Percentiles rank a stretch among this genome's conserved stretches.
These are phyloP conservation scores for Chrysophaeum taylorii DNA, from an alignment of 352 stramenopile genomes.

Conservation along the genomic window DNA sequence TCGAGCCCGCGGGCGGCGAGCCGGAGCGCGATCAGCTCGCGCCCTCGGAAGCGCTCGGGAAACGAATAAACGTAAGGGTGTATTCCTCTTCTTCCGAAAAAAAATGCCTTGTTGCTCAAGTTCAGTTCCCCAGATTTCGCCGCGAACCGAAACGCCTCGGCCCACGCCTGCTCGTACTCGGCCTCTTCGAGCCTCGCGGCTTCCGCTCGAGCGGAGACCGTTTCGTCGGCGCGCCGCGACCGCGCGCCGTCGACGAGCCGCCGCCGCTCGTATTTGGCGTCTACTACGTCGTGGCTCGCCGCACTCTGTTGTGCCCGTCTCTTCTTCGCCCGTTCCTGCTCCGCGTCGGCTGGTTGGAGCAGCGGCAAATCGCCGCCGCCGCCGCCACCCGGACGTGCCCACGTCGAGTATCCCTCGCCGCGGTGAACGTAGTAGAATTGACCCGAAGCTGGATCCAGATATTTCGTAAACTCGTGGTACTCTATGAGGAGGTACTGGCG, in stretches of 20 bases:
- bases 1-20: constrained; percentile 15
- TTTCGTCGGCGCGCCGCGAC: background rate
- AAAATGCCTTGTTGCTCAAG: constrained; percentile 15
- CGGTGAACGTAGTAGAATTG: background rate
- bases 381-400: background rate
- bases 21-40: constrained; percentile 7
- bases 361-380: background rate
- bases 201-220: too few species aligned
- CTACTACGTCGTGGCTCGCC: too few species aligned
- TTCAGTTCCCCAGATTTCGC: constrained; percentile 20
- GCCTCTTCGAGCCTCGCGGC: too few species aligned
- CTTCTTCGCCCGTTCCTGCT: background rate
- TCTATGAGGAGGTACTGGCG: background rate
- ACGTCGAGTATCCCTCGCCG: background rate
- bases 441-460: background rate
- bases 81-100: background rate
- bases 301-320: background rate
- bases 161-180: too few species aligned
- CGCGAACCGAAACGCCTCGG: constrained; percentile 12
- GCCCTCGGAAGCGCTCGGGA: background rate
- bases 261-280: background rate
- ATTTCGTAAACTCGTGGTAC: background rate
- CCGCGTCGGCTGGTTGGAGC: background rate
- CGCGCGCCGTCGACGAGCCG: background rate
- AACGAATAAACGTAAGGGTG: constrained; percentile 20